Conservation (phyloP, 495 filamentous ascomycete genomes). For the Hypoxylon crocopeplum region DNA sequence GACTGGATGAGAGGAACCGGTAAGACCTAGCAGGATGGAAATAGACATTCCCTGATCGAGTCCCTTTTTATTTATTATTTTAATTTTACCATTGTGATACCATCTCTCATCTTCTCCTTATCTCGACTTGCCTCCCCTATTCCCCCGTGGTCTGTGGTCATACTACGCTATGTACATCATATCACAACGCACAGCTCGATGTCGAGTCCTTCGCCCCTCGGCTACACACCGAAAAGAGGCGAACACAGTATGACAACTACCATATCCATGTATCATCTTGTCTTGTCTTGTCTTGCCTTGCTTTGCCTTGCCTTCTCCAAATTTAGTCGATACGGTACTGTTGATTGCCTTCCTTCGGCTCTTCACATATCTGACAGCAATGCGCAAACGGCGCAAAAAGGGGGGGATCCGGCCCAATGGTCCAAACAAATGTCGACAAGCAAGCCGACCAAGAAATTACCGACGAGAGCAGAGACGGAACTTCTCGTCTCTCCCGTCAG, state of each 20-base stretch:
- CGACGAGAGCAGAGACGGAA: constrained; percentile 1
- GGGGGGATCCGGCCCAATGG: constrained; percentile 8
- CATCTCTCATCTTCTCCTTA: not conserved
- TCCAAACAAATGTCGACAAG: constrained; percentile 33
- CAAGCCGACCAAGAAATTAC: constrained; percentile 22
- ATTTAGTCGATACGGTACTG: constrained; percentile 3
- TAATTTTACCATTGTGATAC: not conserved
- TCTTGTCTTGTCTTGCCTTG: constrained; percentile 6
- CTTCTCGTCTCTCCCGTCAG: constrained; percentile 15
- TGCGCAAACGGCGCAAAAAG: constrained; percentile 35
- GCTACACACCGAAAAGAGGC: constrained; percentile 35
- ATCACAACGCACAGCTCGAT: constrained; percentile 22
- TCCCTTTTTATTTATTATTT: no score
- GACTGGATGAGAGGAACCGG: no score
- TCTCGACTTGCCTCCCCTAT: not conserved
- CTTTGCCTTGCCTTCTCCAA: constrained; percentile 2
- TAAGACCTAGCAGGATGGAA: no score
- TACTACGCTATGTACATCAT: constrained; percentile 1
- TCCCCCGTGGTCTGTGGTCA: constrained; percentile 2
- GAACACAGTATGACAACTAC: constrained; percentile 32
- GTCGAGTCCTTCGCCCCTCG: constrained; percentile 34
- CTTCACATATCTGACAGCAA: constrained; percentile 31
- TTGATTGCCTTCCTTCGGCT: constrained; percentile 29
- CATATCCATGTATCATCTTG: constrained; percentile 1
- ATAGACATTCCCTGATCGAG: no score